Evolutionary conservation across 352 stramenopile species (phyloP).

Genomic region (Hyaloperonospora arabidopsidis): DNA sequence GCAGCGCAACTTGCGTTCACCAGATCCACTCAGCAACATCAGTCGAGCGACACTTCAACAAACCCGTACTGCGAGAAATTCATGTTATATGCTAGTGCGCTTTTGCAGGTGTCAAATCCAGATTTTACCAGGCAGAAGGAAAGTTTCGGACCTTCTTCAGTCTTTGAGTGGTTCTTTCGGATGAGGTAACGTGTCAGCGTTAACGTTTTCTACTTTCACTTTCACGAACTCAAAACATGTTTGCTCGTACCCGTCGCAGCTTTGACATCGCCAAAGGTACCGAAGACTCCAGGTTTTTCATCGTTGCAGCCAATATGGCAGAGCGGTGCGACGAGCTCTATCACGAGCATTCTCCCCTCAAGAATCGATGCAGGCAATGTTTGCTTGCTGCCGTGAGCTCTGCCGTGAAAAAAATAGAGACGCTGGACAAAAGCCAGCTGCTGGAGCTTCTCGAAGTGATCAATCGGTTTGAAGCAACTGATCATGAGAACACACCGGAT

Average conservation of each 20-base stretch:
- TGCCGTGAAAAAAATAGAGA: slow-evolving; percentile 48
- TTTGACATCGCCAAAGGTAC: slow-evolving; percentile 65
- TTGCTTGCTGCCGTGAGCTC: slow-evolving; percentile 52
- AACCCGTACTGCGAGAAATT: slow-evolving; percentile 33
- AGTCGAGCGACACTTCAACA: slow-evolving; percentile 4
- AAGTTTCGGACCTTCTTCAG: slow-evolving; percentile 31
- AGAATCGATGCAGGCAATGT: slow-evolving; percentile 32
- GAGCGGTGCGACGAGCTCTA: slow-evolving; percentile 37
- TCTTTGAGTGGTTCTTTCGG: slow-evolving; percentile 72
- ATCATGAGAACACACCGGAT: slow-evolving; percentile 7
- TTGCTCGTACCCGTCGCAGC: no score
- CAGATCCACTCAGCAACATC: slow-evolving; percentile 17
- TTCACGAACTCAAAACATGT: neutral
- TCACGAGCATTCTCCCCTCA: slow-evolving; percentile 29
- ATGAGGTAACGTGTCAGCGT: slow-evolving; percentile 42
- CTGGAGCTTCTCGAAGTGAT: slow-evolving; percentile 39
- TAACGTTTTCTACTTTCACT: neutral
- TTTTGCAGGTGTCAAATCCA: slow-evolving; percentile 28
- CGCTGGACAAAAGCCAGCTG: slow-evolving; percentile 30
- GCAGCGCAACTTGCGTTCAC: slow-evolving; percentile 54
- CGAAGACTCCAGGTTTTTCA: slow-evolving; percentile 41
- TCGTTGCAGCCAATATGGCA: slow-evolving; percentile 52
- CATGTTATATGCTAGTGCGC: slow-evolving; percentile 30
- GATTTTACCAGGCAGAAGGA: neutral
- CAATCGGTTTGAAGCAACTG: slow-evolving; percentile 25